Evolutionary conservation across 129 eudicot species (phyloP).

Genomic region (Flaveria robusta): DNA sequence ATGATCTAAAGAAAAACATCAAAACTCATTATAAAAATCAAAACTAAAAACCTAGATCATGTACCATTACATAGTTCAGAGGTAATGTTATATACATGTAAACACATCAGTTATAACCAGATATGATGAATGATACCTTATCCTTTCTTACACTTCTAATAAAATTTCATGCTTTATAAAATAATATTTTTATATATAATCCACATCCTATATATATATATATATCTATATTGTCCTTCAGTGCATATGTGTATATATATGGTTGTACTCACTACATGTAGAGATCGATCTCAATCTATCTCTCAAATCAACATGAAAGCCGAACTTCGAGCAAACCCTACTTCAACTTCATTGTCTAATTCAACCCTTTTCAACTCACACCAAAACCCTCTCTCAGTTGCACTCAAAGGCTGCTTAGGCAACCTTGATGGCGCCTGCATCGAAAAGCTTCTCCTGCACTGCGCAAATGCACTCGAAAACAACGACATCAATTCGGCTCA

Average conservation of each 20-base stretch:
- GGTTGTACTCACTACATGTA: conserved; percentile 8
- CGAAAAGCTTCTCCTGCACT: conserved; percentile 77
- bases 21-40: neutral
- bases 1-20: no score
- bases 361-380: conserved; percentile 37
- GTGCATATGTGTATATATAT: conserved; percentile 27
- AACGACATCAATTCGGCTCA: conserved; percentile 78
- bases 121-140: neutral
- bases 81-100: no score
- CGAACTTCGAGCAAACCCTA: conserved; percentile 47
- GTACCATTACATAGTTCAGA: neutral
- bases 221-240: neutral
- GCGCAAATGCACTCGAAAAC: conserved; percentile 71
- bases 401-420: conserved; percentile 61
- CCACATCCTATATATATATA: neutral
- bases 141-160: neutral
- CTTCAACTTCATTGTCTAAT: conserved; percentile 48
- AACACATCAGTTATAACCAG: neutral
- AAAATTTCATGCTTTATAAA: neutral
- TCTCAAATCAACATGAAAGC: conserved; percentile 52
- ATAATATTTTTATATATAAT: neutral
- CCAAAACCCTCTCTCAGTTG: conserved; percentile 48
- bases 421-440: conserved; percentile 80
- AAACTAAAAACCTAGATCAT: neutral
- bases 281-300: conserved; percentile 10